phyloP scores from a whole-genome alignment of 2,329 filamentous ascomycete genomes.

The Coniochaeta sp. region DNA sequence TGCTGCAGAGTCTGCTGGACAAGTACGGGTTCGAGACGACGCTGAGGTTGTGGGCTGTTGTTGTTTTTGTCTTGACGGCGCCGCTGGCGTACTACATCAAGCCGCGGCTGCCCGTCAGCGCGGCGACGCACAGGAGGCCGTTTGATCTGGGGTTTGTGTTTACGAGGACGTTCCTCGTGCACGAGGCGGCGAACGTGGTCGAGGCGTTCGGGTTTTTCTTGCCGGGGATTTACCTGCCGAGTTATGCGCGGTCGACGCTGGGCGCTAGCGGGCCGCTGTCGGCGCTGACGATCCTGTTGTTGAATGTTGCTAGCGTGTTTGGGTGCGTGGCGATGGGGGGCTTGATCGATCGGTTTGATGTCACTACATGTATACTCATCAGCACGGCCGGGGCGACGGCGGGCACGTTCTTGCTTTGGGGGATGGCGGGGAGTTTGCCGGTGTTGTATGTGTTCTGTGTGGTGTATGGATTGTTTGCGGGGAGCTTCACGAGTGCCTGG shows the following conservation, averaged over 20 bases:
- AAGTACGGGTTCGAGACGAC: conserved; percentile 46
- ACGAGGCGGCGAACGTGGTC: conserved; percentile 49
- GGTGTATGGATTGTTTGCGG: conserved; percentile 58
- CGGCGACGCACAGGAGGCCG: conserved; percentile 27
- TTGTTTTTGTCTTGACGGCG: conserved; percentile 41
- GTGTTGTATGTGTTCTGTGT: conserved; percentile 54
- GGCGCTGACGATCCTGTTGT: conserved; percentile 49
- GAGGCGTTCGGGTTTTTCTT: conserved; percentile 58
- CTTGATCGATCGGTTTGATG: conserved; percentile 45
- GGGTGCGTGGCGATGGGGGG: conserved; percentile 52
- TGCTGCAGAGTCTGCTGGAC: conserved; percentile 44
- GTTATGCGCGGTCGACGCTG: conserved; percentile 44
- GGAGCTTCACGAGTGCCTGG: conserved; percentile 58
- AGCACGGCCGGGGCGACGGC: conserved; percentile 49
- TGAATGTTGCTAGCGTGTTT: conserved; percentile 54
- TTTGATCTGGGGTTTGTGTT: conserved; percentile 43
- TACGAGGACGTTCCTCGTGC: conserved; percentile 47
- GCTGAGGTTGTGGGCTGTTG: conserved; percentile 43
- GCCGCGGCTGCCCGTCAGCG: conserved; percentile 41
- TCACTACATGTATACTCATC: conserved; percentile 48
- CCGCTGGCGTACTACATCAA: conserved; percentile 53
- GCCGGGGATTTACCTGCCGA: conserved; percentile 54
- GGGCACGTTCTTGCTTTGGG: conserved; percentile 57
- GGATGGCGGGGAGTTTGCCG: conserved; percentile 42
- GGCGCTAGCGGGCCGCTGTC: conserved; percentile 40